Evolutionary conservation across 2,329 filamentous ascomycete species (phyloP).

Genomic region (Bisporella sp.): DNA sequence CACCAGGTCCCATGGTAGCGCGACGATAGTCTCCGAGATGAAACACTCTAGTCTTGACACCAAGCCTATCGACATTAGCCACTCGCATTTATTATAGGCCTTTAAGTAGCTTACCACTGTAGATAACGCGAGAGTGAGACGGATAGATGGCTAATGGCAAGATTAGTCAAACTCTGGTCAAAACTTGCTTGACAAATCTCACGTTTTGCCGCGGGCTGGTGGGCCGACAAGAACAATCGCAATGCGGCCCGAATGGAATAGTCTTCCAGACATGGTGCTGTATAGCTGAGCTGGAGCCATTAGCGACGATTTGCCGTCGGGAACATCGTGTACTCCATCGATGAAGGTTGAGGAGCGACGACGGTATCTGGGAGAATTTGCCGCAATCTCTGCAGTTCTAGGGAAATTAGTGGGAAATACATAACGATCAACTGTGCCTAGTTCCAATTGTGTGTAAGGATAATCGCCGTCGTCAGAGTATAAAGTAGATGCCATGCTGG

Average conservation of each 20-base stretch:
- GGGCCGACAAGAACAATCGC: slow-evolving; percentile 96
- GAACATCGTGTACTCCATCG: slow-evolving; percentile 91
- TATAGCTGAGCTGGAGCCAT: slow-evolving; percentile 95
- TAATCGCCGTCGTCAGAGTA: too few species aligned
- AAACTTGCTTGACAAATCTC: slow-evolving; percentile 28
- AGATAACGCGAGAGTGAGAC: slow-evolving; percentile 93
- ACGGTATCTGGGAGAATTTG: slow-evolving; percentile 81
- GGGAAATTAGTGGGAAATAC: background rate
- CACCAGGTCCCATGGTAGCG: slow-evolving; percentile 77
- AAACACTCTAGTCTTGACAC: slow-evolving; percentile 96
- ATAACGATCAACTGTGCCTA: too few species aligned
- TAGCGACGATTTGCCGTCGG: slow-evolving; percentile 60
- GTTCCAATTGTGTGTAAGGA: too few species aligned
- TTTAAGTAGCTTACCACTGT: slow-evolving; percentile 57
- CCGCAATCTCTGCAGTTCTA: slow-evolving; percentile 78
- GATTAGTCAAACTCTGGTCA: slow-evolving; percentile 3
- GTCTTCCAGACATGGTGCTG: slow-evolving; percentile 92
- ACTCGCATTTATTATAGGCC: background rate
- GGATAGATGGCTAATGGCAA: slow-evolving; percentile 67
- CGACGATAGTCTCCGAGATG: slow-evolving; percentile 94
- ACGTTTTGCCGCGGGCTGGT: slow-evolving; percentile 93
- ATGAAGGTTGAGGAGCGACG: slow-evolving; percentile 94
- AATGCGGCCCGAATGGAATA: slow-evolving; percentile 96
- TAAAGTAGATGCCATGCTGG: too few species aligned
- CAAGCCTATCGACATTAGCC: slow-evolving; percentile 52